Percentiles rank a stretch among this genome's conserved stretches.
These are phyloP conservation scores for Antrodiella citrinella DNA, from an alignment of 768 basidiomycete genomes.

Conservation along the genomic window DNA sequence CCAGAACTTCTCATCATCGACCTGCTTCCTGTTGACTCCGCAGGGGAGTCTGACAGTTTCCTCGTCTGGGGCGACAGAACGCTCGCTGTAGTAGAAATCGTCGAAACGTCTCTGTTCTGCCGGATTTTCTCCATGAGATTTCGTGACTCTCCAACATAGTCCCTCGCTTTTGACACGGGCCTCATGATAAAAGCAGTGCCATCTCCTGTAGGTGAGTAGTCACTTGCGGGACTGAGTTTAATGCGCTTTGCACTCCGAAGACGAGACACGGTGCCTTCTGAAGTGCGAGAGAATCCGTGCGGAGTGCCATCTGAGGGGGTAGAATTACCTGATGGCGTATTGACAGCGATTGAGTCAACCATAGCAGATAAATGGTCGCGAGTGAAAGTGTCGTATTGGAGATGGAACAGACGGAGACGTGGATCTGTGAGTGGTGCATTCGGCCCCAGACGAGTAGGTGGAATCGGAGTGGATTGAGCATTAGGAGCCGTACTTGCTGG, in stretches of 20 bases:
- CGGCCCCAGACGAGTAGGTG: constrained; percentile 14
- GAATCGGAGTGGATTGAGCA: constrained; percentile 53
- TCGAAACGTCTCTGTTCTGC: constrained; percentile 69
- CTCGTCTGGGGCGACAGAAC: not conserved
- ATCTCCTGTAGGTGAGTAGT: constrained; percentile 45
- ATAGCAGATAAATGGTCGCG: constrained; percentile 89
- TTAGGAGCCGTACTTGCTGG: constrained; percentile 31
- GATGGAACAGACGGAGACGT: constrained; percentile 80
- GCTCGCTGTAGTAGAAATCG: constrained; percentile 48
- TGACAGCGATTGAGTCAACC: constrained; percentile 89
- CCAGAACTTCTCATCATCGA: constrained; percentile 1
- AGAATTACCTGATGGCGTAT: constrained; percentile 53
- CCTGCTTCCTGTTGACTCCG: constrained; percentile 4
- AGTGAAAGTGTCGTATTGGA: constrained; percentile 95
- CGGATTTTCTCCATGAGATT: constrained; percentile 78
- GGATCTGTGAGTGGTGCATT: constrained; percentile 50
- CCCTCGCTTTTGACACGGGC: constrained; percentile 43
- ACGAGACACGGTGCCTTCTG: constrained; percentile 40
- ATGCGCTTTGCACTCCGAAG: constrained; percentile 74
- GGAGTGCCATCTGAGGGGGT: constrained; percentile 38
- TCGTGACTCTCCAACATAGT: constrained; percentile 72
- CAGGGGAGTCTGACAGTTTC: not conserved
- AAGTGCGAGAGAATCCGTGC: constrained; percentile 23
- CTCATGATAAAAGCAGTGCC: constrained; percentile 40
- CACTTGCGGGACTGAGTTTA: constrained; percentile 63